These are phyloP conservation scores for Talaromyces sp. DNA, from an alignment of 2,329 filamentous ascomycete species.

Conservation along the genomic window DNA sequence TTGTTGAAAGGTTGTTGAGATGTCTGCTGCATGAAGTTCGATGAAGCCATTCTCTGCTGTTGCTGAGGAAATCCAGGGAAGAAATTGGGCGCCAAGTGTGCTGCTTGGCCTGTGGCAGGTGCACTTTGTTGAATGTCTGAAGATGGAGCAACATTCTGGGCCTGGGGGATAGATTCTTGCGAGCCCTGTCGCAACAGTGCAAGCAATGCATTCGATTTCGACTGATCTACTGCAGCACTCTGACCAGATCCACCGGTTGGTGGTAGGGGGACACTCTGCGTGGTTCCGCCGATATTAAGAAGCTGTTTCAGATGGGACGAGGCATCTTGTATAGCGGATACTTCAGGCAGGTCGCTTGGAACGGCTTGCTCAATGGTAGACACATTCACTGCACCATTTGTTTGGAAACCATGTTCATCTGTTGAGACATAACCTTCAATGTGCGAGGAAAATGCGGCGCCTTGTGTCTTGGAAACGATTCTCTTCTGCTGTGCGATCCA, in stretches of 20 bases:
- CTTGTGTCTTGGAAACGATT: constrained; percentile 59
- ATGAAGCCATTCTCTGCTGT: constrained; percentile 30
- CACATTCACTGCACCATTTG: constrained; percentile 23
- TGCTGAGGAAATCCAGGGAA: constrained; percentile 42
- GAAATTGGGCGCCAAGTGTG: constrained; percentile 54
- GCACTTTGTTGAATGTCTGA: constrained; percentile 58
- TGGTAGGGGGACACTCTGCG: constrained; percentile 14
- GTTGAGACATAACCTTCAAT: constrained; percentile 58
- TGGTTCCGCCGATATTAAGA: constrained; percentile 41
- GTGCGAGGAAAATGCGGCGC: constrained; percentile 46
- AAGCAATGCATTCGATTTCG: constrained; percentile 57
- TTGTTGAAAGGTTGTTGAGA: constrained; percentile 18
- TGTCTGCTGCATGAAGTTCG: constrained; percentile 32
- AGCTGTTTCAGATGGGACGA: constrained; percentile 57
- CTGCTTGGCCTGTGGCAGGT: constrained; percentile 58
- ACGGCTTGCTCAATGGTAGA: constrained; percentile 25
- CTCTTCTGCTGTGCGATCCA: constrained; percentile 88
- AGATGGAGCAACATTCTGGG: constrained; percentile 53
- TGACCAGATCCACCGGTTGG: constrained; percentile 19
- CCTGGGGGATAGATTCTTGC: constrained; percentile 30
- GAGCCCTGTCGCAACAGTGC: constrained; percentile 55
- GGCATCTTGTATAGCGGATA: constrained; percentile 45
- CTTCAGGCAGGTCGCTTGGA: constrained; percentile 46
- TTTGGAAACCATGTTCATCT: constrained; percentile 53
- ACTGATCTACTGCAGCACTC: constrained; percentile 34